Evolutionary conservation across 2,329 filamentous ascomycete species (phyloP).

Genomic region (Ophiostoma sp.): DNA sequence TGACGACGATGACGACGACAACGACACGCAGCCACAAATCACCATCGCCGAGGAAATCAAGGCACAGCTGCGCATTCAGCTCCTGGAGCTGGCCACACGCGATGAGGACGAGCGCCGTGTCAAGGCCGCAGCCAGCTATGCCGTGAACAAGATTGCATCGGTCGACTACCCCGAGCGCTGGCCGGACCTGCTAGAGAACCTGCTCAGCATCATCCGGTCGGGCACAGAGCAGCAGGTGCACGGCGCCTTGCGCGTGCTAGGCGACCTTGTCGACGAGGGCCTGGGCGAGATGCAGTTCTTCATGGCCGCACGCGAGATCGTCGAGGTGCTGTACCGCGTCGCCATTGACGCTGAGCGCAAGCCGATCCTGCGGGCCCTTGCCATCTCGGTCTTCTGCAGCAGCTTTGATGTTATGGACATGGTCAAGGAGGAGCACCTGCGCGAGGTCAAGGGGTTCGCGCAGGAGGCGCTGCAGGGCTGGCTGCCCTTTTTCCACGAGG

Average conservation of each 20-base stretch:
- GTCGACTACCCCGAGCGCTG: conserved; percentile 92
- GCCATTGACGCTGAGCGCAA: conserved; percentile 71
- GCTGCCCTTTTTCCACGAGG: conserved; percentile 81
- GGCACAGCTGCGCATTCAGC: conserved; percentile 61
- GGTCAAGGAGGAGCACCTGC: conserved; percentile 87
- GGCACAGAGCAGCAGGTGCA: conserved; percentile 77
- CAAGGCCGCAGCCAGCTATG: conserved; percentile 71
- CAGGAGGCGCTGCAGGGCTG: conserved; percentile 77
- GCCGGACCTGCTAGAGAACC: conserved; percentile 77
- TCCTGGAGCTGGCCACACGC: conserved; percentile 73
- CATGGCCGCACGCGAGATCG: conserved; percentile 75
- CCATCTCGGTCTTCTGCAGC: conserved; percentile 81
- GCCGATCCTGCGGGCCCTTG: conserved; percentile 70
- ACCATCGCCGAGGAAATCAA: conserved; percentile 66
- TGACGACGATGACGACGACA: conserved; percentile 59
- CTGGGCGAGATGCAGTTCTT: conserved; percentile 96
- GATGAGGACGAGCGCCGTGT: conserved; percentile 75
- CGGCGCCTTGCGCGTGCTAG: conserved; percentile 80
- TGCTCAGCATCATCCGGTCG: conserved; percentile 70
- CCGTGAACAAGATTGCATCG: conserved; percentile 89
- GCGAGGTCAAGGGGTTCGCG: conserved; percentile 80
- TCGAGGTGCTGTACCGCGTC: conserved; percentile 76
- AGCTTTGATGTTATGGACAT: conserved; percentile 96
- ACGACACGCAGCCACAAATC: conserved; percentile 49
- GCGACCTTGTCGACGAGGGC: conserved; percentile 86